Base-by-base conservation (phyloP, 2,329 filamentous ascomycete genomes). In the Blumeria hordei region DNA sequence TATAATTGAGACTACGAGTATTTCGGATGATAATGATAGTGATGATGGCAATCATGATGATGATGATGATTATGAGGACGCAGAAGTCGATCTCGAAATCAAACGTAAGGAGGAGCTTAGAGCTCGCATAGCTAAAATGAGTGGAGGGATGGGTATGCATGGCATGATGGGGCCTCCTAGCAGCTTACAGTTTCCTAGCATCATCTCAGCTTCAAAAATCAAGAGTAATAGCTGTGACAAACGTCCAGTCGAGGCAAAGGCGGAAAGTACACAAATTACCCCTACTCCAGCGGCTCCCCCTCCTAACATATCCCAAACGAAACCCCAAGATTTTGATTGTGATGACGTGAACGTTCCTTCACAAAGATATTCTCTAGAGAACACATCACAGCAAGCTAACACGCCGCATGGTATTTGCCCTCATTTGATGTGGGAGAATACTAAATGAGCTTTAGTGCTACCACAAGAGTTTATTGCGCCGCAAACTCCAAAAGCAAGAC, bases 71-170 rank as follows among this genome's bases (percentile, higher is more conserved):
- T 83, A 84, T 18, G 83, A 87, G 35, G 85, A 88, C 51, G 85
- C 88, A 33, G 86, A 94, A 14, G 72, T 93, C 54, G 88, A 96
- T 63, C 87, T 88, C 0, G 92, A 98, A 66, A 74, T 86, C 21
- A 81, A 78, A 60, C 82, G 88, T 54, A 85, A 83, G 65, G 81
- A 94, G 69, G 90, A 95, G 66, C 73, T 98, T 35, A 80, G 92
- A 57, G 88, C 92, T 58, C 80, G 92, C 62, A 98, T 98, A 87
- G 92, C 92, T 49, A 95, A 94, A 70, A 92, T 98, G 83, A 94
- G 90, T 61, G 90, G 90, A 55, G 90, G 90, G 21, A 94, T 94
- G 86, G 87, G 87, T 50, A 94, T 96, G 83, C 80, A 87, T 65
- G 86, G 87, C 62, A 92, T 96, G 80, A 93, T 94, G 67, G 86